Conservation (phyloP, 768 basidiomycete genomes). For the Galerina sulciceps region DNA sequence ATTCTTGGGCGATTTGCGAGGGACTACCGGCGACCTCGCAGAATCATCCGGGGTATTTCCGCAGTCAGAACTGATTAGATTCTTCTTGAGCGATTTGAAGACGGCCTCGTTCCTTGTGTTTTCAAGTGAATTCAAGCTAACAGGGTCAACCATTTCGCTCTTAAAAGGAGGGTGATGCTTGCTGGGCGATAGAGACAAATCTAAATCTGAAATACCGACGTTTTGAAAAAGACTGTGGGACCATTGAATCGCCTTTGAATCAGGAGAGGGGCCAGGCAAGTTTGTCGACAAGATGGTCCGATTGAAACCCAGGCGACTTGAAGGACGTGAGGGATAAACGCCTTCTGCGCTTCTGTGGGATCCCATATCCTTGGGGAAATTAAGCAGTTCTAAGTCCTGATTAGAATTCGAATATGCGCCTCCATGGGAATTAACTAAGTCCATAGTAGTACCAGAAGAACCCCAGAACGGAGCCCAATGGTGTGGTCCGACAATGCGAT, state of each 20-base stretch:
- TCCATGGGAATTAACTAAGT: conserved; percentile 19
- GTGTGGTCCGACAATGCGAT: conserved; percentile 11
- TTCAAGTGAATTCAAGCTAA: not conserved
- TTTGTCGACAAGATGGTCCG: conserved; percentile 18
- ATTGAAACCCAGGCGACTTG: conserved; percentile 55
- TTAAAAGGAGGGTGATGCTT: conserved; percentile 8
- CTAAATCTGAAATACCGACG: conserved; percentile 17
- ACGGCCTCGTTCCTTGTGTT: not conserved
- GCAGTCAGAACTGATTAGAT: conserved; percentile 4
- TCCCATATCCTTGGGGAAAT: conserved; percentile 12
- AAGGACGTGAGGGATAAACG: conserved; percentile 42
- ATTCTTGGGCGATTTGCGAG: conserved; percentile 22
- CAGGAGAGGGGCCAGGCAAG: conserved; percentile 14
- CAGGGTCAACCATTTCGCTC: not conserved
- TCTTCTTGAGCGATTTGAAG: not conserved
- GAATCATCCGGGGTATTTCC: conserved; percentile 5
- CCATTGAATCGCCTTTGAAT: conserved; percentile 20
- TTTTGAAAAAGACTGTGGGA: conserved; percentile 24
- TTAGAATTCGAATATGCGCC: conserved; percentile 13
- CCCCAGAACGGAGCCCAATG: conserved; percentile 17
- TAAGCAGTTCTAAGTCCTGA: conserved; percentile 9
- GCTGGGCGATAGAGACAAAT: conserved; percentile 14
- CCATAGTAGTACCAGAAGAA: conserved; percentile 23
- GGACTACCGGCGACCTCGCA: conserved; percentile 19
- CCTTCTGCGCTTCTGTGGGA: conserved; percentile 24